Conservation (phyloP, 1,284 basidiomycete genomes). For the Cryptococcus floricola region DNA sequence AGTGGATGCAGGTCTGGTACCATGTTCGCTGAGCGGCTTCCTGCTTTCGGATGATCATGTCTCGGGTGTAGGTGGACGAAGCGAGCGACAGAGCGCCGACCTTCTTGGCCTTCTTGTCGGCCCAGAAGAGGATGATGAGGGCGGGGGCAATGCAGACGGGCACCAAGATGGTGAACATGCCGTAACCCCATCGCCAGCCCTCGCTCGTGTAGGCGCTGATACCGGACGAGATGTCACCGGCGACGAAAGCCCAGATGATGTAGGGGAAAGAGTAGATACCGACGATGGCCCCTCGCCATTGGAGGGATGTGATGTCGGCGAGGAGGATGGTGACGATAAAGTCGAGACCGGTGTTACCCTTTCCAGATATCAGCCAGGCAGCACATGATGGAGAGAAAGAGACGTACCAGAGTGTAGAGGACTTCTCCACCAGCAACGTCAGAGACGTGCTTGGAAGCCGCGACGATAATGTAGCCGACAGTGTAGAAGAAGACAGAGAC, state of each 20-base stretch:
- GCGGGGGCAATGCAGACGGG: conserved; percentile 35
- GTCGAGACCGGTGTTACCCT: no score
- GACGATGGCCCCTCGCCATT: conserved; percentile 69
- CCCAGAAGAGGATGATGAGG: conserved; percentile 44
- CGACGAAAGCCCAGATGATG: conserved; percentile 50
- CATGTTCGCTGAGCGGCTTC: conserved; percentile 9
- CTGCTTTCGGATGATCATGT: conserved; percentile 9
- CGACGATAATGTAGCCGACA: conserved; percentile 39
- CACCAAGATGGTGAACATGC: conserved; percentile 49
- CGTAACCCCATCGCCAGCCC: conserved; percentile 66
- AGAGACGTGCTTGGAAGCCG: conserved; percentile 27
- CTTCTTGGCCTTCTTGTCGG: conserved; percentile 41
- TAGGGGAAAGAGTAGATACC: conserved; percentile 66
- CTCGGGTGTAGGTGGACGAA: conserved; percentile 18
- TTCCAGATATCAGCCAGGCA: no score
- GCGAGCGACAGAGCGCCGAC: conserved; percentile 27
- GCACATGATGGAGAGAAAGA: not conserved
- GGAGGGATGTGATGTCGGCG: conserved; percentile 71
- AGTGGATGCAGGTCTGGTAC: conserved; percentile 20
- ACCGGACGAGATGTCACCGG: conserved; percentile 57
- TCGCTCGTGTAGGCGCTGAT: conserved; percentile 52
- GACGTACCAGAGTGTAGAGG: conserved; percentile 23
- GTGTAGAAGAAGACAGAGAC: conserved; percentile 33
- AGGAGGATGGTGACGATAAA: conserved; percentile 36
- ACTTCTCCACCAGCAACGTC: conserved; percentile 40